phyloP scores from a whole-genome alignment of 2,329 filamentous ascomycete genomes.

The Trichoderma harzianum region DNA sequence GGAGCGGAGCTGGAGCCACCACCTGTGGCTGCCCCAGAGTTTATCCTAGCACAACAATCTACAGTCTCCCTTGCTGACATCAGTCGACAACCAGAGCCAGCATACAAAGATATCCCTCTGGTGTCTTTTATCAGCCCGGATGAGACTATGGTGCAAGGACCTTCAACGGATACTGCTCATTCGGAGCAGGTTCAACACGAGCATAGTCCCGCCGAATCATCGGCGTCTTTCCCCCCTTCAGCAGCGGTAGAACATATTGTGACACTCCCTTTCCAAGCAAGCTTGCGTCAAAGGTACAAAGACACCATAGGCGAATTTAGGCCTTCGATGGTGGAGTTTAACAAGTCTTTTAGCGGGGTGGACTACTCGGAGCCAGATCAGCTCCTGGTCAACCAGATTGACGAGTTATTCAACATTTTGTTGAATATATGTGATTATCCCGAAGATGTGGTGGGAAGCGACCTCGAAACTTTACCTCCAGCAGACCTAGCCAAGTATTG shows the following conservation, averaged over 20 bases:
- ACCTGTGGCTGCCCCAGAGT: background rate
- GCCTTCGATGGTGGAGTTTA: constrained; percentile 45
- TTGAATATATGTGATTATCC: constrained; percentile 57
- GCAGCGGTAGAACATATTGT: constrained; percentile 43
- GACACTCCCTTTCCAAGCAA: constrained; percentile 56
- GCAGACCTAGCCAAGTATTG: constrained; percentile 50
- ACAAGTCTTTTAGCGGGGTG: constrained; percentile 40
- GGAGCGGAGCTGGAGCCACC: background rate
- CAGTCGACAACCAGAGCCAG: constrained; percentile 29
- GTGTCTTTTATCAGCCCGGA: constrained; percentile 24
- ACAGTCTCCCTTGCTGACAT: constrained; percentile 41
- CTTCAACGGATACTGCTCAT: constrained; percentile 24
- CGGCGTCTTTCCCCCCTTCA: constrained; percentile 19
- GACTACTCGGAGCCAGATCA: constrained; percentile 38
- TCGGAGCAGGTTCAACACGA: constrained; percentile 28
- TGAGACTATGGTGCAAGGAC: constrained; percentile 20
- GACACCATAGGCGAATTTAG: constrained; percentile 45
- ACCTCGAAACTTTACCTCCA: constrained; percentile 36
- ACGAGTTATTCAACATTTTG: constrained; percentile 49
- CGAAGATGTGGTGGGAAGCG: constrained; percentile 47
- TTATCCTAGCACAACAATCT: constrained; percentile 21
- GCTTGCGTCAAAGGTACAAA: constrained; percentile 50
- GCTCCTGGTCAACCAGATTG: constrained; percentile 43
- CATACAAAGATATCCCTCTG: constrained; percentile 23
- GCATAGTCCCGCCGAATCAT: constrained; percentile 24